These are phyloP conservation scores for Lavandula angustifolia DNA, from an alignment of 257 asterid genomes.

Conservation along the genomic window DNA sequence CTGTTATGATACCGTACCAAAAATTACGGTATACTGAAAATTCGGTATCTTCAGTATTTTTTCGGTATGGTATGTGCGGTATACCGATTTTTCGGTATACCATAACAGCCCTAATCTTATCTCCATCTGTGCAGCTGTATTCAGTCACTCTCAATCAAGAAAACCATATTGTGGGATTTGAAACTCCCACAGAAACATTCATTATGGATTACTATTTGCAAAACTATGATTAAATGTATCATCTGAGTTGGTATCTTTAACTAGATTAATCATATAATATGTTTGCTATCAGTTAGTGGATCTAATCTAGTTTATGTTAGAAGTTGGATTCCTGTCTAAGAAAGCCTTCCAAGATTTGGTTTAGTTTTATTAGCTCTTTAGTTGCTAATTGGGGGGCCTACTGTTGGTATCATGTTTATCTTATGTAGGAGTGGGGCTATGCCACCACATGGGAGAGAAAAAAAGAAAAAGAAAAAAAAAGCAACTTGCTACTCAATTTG, in stretches of 20 bases:
- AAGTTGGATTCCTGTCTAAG: slow-evolving; percentile 38
- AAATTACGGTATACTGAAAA: too few relatives aligned
- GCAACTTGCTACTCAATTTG: slow-evolving; percentile 34
- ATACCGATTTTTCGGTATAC: too few relatives aligned
- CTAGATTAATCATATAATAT: background rate
- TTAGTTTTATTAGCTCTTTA: background rate
- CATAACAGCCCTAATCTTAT: too few relatives aligned
- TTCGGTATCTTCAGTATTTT: too few relatives aligned
- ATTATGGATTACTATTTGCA: too few relatives aligned
- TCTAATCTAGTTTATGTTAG: slow-evolving; percentile 32
- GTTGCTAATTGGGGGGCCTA: slow-evolving; percentile 25
- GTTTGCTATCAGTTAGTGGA: slow-evolving; percentile 20
- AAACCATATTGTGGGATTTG: background rate
- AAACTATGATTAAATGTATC: too few relatives aligned
- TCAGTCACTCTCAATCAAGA: background rate
- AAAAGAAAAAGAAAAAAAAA: too few relatives aligned
- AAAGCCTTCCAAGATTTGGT: slow-evolving; percentile 30
- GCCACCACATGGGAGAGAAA: slow-evolving; percentile 38
- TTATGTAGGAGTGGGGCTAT: slow-evolving; percentile 33
- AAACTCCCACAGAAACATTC: too few relatives aligned
- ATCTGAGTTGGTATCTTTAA: slow-evolving; percentile 5
- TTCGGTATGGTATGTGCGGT: too few relatives aligned
- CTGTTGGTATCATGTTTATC: slow-evolving; percentile 30
- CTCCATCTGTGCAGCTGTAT: background rate
- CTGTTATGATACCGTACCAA: too few relatives aligned